Conservation (phyloP, 345 rosid genomes). For the Cardamine chenopodiifolia region DNA sequence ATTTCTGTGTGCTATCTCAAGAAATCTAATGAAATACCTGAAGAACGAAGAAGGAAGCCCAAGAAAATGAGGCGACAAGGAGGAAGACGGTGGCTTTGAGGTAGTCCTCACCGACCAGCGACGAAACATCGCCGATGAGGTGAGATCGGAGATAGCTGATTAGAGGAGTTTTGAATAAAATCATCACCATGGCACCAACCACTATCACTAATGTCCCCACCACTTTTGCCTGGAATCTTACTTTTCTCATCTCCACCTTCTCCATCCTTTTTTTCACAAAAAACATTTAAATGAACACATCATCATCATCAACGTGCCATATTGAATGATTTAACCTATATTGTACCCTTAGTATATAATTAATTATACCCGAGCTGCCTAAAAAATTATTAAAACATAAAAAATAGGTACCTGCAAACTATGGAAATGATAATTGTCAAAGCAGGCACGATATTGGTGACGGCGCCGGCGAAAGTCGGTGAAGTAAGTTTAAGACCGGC, state of each 20-base stretch:
- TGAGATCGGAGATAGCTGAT: slow-evolving; percentile 65
- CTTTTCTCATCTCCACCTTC: slow-evolving; percentile 65
- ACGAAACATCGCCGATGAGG: slow-evolving; percentile 34
- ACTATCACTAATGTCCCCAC: slow-evolving; percentile 80
- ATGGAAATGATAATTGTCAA: slow-evolving; percentile 87
- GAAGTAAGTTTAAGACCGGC: slow-evolving; percentile 86
- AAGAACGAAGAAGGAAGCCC: slow-evolving; percentile 83
- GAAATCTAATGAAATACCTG: slow-evolving; percentile 49
- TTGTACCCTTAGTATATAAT: not conserved
- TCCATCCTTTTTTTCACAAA: slow-evolving; percentile 60
- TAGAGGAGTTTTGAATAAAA: slow-evolving; percentile 72
- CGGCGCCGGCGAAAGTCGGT: slow-evolving; percentile 85
- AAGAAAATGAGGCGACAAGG: slow-evolving; percentile 81
- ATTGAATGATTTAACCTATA: slow-evolving; percentile 16
- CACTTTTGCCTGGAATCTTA: slow-evolving; percentile 84
- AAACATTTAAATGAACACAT: slow-evolving; percentile 15
- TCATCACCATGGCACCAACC: slow-evolving; percentile 86
- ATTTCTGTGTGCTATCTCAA: not conserved
- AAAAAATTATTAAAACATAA: too few relatives aligned
- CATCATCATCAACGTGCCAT: slow-evolving; percentile 22
- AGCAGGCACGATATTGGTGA: slow-evolving; percentile 90
- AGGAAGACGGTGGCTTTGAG: slow-evolving; percentile 76
- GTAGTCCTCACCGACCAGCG: slow-evolving; percentile 46
- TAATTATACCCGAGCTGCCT: slow-evolving; percentile 36
- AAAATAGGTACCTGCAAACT: slow-evolving; percentile 44